Evolutionary conservation across 2,329 filamentous ascomycete species (phyloP).

Genomic region (Colletotrichum sublineola): DNA sequence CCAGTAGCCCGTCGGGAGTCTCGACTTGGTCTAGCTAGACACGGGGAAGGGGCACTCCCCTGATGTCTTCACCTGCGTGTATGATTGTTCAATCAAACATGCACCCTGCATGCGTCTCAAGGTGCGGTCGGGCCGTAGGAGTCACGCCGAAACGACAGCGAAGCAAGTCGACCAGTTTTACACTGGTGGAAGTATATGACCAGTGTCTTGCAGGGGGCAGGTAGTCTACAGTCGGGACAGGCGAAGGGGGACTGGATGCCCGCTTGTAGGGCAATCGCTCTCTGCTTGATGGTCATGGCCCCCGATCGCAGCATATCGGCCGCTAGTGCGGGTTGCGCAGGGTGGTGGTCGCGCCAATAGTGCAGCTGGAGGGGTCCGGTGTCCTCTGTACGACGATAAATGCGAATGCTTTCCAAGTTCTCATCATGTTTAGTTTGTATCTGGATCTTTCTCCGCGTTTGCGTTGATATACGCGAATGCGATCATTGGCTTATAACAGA

Average conservation of each 20-base stretch:
- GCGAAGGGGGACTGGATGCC: not conserved
- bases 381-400: not conserved
- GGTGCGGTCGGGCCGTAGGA: not conserved
- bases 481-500: not conserved
- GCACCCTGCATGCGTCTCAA: not conserved
- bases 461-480: not conserved
- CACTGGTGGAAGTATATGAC: not conserved
- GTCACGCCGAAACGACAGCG: not conserved
- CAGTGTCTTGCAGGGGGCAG: not conserved
- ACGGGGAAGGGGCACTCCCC: not conserved
- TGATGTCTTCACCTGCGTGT: not conserved
- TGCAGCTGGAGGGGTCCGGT: not conserved
- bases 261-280: constrained; percentile 1
- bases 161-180: not conserved
- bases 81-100: not conserved
- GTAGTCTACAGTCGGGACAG: not conserved
- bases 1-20: not conserved
- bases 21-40: not conserved
- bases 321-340: constrained; percentile 27
- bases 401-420: not conserved
- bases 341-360: constrained; percentile 1
- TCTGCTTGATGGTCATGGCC: constrained; percentile 22
- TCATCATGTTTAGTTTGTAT: too few relatives aligned
- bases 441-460: not conserved
- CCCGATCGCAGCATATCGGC: constrained; percentile 34